These are phyloP conservation scores for Apium graveolens DNA, from an alignment of 129 eudicot species.

Conservation along the genomic window DNA sequence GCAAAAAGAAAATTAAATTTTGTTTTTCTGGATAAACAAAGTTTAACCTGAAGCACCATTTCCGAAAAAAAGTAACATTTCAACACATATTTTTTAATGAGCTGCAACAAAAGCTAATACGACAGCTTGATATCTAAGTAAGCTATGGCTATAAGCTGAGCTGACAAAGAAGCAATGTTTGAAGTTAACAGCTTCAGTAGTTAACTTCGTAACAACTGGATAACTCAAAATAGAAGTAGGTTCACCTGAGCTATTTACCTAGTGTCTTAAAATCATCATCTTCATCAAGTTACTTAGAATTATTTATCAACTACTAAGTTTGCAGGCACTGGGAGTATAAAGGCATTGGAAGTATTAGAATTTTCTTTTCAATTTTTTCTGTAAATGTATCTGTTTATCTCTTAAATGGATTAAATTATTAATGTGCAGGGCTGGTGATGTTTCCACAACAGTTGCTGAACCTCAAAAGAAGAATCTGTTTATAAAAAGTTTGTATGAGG, in stretches of 20 bases:
- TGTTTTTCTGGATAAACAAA: neutral
- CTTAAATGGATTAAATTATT: slow-evolving; percentile 12
- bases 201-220: neutral
- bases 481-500: slow-evolving; percentile 61
- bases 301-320: neutral
- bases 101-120: neutral
- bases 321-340: neutral
- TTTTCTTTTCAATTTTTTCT: neutral
- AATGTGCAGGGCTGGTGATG: slow-evolving; percentile 63
- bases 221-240: neutral
- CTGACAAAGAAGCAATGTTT: neutral
- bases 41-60: neutral
- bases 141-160: neutral
- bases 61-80: neutral
- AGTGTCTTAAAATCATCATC: neutral
- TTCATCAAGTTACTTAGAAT: neutral
- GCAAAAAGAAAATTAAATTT: neutral
- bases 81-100: neutral
- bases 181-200: neutral
- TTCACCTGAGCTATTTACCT: neutral
- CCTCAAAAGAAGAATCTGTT: slow-evolving; percentile 72
- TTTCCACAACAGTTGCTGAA: slow-evolving; percentile 56
- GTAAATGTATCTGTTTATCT: neutral
- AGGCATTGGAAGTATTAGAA: neutral
- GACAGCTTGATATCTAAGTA: neutral